Evolutionary conservation across 2,329 filamentous ascomycete genomes (phyloP), one percentile per base, ranked within the genome.

Genomic region (Penicillium sclerotiorum): DNA sequence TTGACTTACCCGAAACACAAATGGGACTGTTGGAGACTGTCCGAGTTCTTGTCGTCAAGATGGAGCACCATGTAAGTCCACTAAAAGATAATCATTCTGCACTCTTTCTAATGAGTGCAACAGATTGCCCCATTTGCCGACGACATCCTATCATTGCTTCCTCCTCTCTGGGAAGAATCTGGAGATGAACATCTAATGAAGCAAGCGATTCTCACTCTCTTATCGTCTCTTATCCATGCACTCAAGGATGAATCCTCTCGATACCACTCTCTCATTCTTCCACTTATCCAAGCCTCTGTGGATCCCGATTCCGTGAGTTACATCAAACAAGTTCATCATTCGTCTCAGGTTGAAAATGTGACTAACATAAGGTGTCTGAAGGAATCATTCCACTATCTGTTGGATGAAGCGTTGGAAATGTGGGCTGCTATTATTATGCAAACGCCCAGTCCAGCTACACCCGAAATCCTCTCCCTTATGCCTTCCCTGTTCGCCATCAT

Each of bases 121-220:
- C 25, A 81, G 77, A 83, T 86, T 50, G 75, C 77, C 3, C 81
- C 81, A 1, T 85, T 81, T 53, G 89, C 90, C 5, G 90, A 95
- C 61, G 84, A 87, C 52, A 88, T 99, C 52, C 87, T 99, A 70
- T 78, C 83, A 1, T 81, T 91, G 11, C 78, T 97, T 6, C 92
- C 93, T 0, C 79, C 80, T 4, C 78, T 97, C 0, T 99, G 94
- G 94, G 86, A 89, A 52, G 83, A 86, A 44, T 90, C 89, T 2
- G 90, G 87, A 1, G 88, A 95, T 52, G 89, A 94, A 63, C 90
- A 91, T 71, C 83, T 97, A 69, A 88, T 96, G 78, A 97, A 97
- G 71, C 92, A 96, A 71, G 86, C 90, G 1, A 91, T 97, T 45
- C 81, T 97, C 49, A 89, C 88, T 2, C 87, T 97, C 32, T 84